Evolutionary conservation across 345 rosid species (phyloP), one percentile per base, ranked within the genome.

Genomic region (Melastoma malabathricum): DNA sequence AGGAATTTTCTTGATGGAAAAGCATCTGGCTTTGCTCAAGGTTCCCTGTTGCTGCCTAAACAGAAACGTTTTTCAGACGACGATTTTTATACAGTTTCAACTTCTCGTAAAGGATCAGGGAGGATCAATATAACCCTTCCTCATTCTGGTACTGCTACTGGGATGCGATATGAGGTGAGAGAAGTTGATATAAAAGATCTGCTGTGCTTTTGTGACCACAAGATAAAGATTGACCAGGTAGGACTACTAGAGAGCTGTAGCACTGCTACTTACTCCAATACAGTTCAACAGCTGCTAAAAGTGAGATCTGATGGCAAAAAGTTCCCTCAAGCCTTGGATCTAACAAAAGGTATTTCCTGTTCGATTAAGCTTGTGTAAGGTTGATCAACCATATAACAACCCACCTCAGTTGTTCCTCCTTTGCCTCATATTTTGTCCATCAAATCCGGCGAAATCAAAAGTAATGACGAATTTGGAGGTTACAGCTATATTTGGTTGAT

Each of bases 251-350:
- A 90, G 69, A 70, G 74, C 48, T 68, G 58, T 63, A 84, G 71
- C 70, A 59, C 57, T 53, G 44, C 56, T 52, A 92, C 94, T 55
- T 90, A 81, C 76, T 84, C 98, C 57, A 71, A 70, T 50, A 75
- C 95, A n/a, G 94, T 84, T 71, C 98, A 84, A 64, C 77, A 72
- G 72, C 82, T 90, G 56, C 65, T 57, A 69, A 69, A 59, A 50
- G 59, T 73, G 65, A 78, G 82, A 72, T 64, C 82, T 65, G 75
- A 70, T 15, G 93, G 81, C 70, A 73, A 66, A 59, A 84, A 79
- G 61, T 82, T 66, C 46, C 98, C 85, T 63, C 85, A 84, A 18
- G 77, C 82, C 52, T 61, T 87, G 55, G 89, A 86, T 82, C 93
- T 96, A 16, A 4, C 54, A 51, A 74, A 67, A 77, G 98, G 98